A percentile compares a stretch with the other conserved stretches of the same genome.
Evolutionary conservation across 495 filamentous ascomycete species (phyloP).

Genomic region (Alectoria sarmentosa): DNA sequence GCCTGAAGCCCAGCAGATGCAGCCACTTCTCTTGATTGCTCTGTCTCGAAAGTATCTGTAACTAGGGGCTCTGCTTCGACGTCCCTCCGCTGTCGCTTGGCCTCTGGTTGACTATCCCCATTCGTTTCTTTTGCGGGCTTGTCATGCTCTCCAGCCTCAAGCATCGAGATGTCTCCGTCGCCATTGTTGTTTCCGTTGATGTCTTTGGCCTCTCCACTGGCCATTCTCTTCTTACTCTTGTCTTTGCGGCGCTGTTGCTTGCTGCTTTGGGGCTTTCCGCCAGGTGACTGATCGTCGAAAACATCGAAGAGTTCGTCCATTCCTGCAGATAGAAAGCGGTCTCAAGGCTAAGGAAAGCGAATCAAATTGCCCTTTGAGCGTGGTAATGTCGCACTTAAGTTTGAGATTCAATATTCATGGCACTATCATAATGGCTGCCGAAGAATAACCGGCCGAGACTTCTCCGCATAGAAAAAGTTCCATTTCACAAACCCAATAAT

Average conservation of each 20-base stretch:
- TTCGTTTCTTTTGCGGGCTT: constrained; percentile 12
- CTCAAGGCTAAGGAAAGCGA: not conserved
- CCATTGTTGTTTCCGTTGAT: constrained; percentile 31
- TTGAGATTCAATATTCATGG: not conserved
- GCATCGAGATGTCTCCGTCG: constrained; percentile 37
- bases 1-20: constrained; percentile 74
- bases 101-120: constrained; percentile 43
- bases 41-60: constrained; percentile 93
- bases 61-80: constrained; percentile 72
- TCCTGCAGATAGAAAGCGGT: not conserved
- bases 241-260: constrained; percentile 47
- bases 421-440: not conserved
- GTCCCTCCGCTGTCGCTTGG: constrained; percentile 71
- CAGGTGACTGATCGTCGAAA: constrained; percentile 61
- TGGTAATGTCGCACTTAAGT: not conserved
- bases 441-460: not conserved
- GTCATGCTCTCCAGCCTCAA: constrained; percentile 30
- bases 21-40: constrained; percentile 81
- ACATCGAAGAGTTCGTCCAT: constrained; percentile 86
- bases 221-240: constrained; percentile 73
- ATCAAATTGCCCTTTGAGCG: not conserved
- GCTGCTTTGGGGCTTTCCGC: constrained; percentile 31
- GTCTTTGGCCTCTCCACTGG: constrained; percentile 66
- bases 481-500: not conserved
- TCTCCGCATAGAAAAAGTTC: not conserved